Evolutionary conservation across 1,284 basidiomycete genomes (phyloP), one percentile per base, ranked within the genome.

Genomic region (Trichosporon ovoides): DNA sequence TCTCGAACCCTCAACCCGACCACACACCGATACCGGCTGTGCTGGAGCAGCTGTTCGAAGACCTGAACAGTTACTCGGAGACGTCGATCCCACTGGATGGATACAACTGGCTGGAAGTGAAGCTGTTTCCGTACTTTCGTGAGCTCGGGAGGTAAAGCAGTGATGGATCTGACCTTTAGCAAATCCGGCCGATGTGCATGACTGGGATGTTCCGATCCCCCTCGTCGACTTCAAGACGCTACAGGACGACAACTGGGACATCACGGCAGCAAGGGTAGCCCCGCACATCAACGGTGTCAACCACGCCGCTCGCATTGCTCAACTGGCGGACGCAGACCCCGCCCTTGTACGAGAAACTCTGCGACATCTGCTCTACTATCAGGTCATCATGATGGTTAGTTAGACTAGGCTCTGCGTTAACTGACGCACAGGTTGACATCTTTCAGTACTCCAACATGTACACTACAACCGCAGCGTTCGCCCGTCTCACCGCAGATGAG

Each of bases 381-480:
- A 95, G 79, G 93, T 95, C 55, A 86, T 97, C 69, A 92, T 97
- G 85, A 88, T 87, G 67, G 72, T 72, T 46, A 34, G 70, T 62
- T n/a, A 5, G 6, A n/a, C 7, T 49, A 10, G 18, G 3, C 7
- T 31, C 31, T 22, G 38, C 36, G 6, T 13, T 13, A 10, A 37
- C 58, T 62, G 43, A 61, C 28, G 4, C 31, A 3, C 59, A 72
- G 73, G 87, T 93, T 56, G 94, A 98, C 77, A 89, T 97, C 53
- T 98, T 98, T 74, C 93, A 97, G 74, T 96, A 88, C 75, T 90
- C 89, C n/a, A 98, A 98, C 76, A 91, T 96, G 85, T 98, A 98
- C 73, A 90, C 89, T 0, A 81, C 95, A 35, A 85, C 87, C 51
- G 88, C 88, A 62, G 86, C 85, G 62, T 85, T 95, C 22, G 86